Conservation (phyloP, 2,329 filamentous ascomycete species). For the Lanzia echinophila region DNA sequence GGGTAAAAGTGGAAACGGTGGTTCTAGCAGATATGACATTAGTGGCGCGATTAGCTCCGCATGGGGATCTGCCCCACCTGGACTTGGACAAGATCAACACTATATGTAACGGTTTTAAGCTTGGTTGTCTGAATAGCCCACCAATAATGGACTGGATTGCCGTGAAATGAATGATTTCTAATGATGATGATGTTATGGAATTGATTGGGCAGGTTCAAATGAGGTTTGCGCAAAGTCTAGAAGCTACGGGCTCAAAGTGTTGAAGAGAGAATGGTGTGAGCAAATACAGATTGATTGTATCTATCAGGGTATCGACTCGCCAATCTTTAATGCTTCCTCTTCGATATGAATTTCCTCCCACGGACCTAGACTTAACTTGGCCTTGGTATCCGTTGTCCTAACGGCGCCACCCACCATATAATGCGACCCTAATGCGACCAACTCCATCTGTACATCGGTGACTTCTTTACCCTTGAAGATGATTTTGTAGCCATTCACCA, state of each 20-base stretch:
- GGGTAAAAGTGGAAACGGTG: background rate
- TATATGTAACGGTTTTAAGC: background rate
- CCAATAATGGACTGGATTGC: too few relatives aligned
- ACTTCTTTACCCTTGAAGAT: conserved; percentile 22
- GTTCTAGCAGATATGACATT: background rate
- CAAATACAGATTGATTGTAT: too few relatives aligned
- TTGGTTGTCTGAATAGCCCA: too few relatives aligned
- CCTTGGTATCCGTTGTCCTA: conserved; percentile 7
- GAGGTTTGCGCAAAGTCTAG: too few relatives aligned
- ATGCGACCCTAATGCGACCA: conserved; percentile 23
- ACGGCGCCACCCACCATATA: conserved; percentile 29
- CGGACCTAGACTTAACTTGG: conserved; percentile 9
- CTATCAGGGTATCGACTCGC: conserved; percentile 9
- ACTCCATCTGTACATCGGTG: conserved; percentile 25
- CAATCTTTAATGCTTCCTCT: conserved; percentile 21
- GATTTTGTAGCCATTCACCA: conserved; percentile 18
- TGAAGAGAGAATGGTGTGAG: too few relatives aligned
- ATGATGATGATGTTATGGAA: too few relatives aligned
- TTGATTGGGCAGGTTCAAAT: too few relatives aligned
- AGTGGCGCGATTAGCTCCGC: background rate
- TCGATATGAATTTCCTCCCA: conserved; percentile 23
- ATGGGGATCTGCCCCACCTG: background rate
- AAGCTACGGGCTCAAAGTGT: too few relatives aligned
- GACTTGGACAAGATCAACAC: background rate
- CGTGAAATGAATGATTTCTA: too few relatives aligned